Conservation (phyloP, 176 grass and related monocot genomes). For the Triticum monococcum region DNA sequence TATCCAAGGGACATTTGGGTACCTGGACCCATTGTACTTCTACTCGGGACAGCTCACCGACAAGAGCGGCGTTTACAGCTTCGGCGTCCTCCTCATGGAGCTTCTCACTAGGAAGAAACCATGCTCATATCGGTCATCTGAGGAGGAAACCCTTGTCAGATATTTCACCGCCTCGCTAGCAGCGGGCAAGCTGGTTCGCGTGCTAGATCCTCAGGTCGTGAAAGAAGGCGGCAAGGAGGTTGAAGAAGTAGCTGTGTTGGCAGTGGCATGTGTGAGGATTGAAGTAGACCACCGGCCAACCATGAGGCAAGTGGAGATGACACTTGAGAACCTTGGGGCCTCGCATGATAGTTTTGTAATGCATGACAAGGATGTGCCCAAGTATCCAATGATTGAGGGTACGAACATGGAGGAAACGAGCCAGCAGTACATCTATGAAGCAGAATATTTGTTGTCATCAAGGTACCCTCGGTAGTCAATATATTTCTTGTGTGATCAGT, state of each 20-base stretch:
- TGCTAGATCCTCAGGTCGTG: not conserved
- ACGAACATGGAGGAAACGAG: too few relatives aligned
- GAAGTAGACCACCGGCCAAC: not conserved
- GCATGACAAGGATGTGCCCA: too few relatives aligned
- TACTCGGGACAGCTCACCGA: not conserved
- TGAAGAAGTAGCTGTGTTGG: not conserved
- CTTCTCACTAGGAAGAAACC: not conserved
- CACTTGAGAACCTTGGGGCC: not conserved
- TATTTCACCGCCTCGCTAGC: not conserved
- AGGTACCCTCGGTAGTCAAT: too few relatives aligned
- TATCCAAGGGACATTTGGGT: not conserved
- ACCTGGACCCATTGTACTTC: not conserved
- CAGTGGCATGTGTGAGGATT: not conserved
- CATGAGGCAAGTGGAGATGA: not conserved
- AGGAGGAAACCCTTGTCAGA: not conserved
- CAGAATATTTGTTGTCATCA: too few relatives aligned
- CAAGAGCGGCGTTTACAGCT: not conserved
- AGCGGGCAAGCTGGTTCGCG: not conserved
- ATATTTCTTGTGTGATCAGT: too few relatives aligned
- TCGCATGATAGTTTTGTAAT: not conserved
- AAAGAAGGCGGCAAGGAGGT: not conserved
- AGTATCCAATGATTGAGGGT: too few relatives aligned
- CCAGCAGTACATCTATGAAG: too few relatives aligned
- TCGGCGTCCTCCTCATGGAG: not conserved
- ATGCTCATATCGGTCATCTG: not conserved